Evolutionary conservation across 257 asterid species (phyloP), one percentile per base, ranked within the genome.

Genomic region (Lithospermum erythrorhizon): DNA sequence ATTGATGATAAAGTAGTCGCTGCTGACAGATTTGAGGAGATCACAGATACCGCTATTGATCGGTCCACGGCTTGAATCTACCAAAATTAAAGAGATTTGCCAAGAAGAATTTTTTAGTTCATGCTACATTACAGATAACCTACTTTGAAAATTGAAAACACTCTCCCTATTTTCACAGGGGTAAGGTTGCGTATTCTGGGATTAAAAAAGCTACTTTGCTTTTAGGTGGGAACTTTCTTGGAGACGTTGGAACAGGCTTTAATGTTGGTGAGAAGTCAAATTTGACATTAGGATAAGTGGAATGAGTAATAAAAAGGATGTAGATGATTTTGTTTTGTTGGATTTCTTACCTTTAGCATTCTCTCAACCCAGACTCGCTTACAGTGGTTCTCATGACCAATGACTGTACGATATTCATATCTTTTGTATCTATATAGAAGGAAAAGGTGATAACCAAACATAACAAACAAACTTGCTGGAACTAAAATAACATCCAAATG

Each of bases 341-440:
- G 29, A 2, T 56, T 18, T 57, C 74, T 66, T 6, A 83, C 95
- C 89, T 76, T 74, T 51, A 78, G 53, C 75, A 71, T 79, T 72
- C 79, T 74, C 54, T 51, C 71, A 48, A 83, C 84, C 95, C 95
- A 86, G 60, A 77, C 82, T 66, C 72, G 70, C 81, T 61, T 83
- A 76, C 73, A 81, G 52, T 83, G 83, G 61, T 78, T 81, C 68
- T 83, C 87, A 54, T 83, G 76, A 20, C 93, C 89, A 11, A 83
- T 54, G 67, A 70, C 61, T 1, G 93, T 86, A 21, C 74, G 69
- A 10, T 68, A 30, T 3, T 84, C 87, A 65, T 65, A 53, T 25
- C 68, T 76, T 9, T 83, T 77, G 81, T 65, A 83, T 45, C 81
- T 58, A 61, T 75, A 77, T 64, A 83, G 70, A 65, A 79, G 84